Conservation (phyloP, 2,329 filamentous ascomycete species). For the Alternaria alternata region DNA sequence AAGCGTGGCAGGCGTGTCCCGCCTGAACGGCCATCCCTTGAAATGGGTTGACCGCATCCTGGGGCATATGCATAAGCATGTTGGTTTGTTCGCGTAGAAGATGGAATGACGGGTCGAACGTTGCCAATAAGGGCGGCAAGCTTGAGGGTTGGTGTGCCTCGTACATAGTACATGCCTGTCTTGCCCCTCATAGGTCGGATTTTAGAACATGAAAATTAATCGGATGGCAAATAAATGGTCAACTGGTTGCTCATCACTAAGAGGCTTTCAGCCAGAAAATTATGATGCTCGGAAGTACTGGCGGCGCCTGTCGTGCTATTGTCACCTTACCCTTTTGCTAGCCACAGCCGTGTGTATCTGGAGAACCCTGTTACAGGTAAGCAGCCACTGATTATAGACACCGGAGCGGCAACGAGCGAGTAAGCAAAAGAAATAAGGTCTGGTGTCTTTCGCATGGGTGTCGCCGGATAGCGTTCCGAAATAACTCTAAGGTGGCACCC, state of each 20-base stretch:
- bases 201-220: slow-evolving; percentile 18
- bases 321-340: slow-evolving; percentile 32
- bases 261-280: slow-evolving; percentile 24
- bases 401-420: slow-evolving; percentile 27
- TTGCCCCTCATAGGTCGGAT: slow-evolving; percentile 14
- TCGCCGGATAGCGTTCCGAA: slow-evolving; percentile 19
- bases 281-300: slow-evolving; percentile 37
- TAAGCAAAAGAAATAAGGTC: slow-evolving; percentile 17
- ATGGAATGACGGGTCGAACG: slow-evolving; percentile 21
- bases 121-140: slow-evolving; percentile 25
- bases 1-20: slow-evolving; percentile 23
- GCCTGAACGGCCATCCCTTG: slow-evolving; percentile 23
- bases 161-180: slow-evolving; percentile 32
- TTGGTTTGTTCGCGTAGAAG: slow-evolving; percentile 35
- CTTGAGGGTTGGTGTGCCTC: slow-evolving; percentile 20
- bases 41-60: slow-evolving; percentile 21
- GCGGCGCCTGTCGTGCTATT: slow-evolving; percentile 33
- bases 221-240: slow-evolving; percentile 11
- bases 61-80: slow-evolving; percentile 15
- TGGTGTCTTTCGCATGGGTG: slow-evolving; percentile 33
- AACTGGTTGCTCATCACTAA: slow-evolving; percentile 6
- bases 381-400: slow-evolving; percentile 10
- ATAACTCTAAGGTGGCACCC: slow-evolving; percentile 20
- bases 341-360: slow-evolving; percentile 45
- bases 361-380: slow-evolving; percentile 40